Conservation (phyloP, 768 basidiomycete genomes). For the Lentinula raphanica region DNA sequence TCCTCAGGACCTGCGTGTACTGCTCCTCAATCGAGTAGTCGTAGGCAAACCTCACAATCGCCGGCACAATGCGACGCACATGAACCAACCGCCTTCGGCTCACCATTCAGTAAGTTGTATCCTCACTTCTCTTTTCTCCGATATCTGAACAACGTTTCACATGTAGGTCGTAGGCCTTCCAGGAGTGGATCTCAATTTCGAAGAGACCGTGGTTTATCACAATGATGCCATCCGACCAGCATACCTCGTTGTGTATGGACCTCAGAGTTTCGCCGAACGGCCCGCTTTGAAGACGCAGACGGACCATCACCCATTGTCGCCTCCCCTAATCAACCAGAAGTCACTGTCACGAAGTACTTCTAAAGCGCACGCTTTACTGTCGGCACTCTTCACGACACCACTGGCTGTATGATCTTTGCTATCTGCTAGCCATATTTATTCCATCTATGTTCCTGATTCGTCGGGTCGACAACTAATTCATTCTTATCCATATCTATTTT, state of each 20-base stretch:
- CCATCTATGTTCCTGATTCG: background rate
- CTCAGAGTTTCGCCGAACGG: background rate
- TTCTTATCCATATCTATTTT: background rate
- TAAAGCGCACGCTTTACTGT: constrained; percentile 29
- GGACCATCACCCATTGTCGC: background rate
- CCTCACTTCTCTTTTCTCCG: background rate
- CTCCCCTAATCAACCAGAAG: background rate
- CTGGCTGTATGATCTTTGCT: constrained; percentile 26
- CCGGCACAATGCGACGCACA: constrained; percentile 40
- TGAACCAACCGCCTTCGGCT: constrained; percentile 49
- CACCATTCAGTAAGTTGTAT: constrained; percentile 48
- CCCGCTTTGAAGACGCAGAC: background rate
- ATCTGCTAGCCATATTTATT: background rate
- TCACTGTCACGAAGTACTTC: constrained; percentile 14
- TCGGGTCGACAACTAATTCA: background rate
- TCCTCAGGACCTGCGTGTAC: constrained; percentile 39
- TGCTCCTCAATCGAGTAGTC: constrained; percentile 58
- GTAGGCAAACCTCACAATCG: constrained; percentile 53
- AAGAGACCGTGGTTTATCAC: constrained; percentile 62
- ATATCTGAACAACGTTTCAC: background rate
- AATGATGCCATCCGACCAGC: constrained; percentile 67
- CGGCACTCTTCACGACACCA: constrained; percentile 44
- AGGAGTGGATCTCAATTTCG: constrained; percentile 62
- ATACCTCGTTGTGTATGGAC: constrained; percentile 56
- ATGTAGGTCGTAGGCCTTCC: constrained; percentile 57